phyloP scores from a whole-genome alignment of 129 eudicot species.

The Calendula officinalis region DNA sequence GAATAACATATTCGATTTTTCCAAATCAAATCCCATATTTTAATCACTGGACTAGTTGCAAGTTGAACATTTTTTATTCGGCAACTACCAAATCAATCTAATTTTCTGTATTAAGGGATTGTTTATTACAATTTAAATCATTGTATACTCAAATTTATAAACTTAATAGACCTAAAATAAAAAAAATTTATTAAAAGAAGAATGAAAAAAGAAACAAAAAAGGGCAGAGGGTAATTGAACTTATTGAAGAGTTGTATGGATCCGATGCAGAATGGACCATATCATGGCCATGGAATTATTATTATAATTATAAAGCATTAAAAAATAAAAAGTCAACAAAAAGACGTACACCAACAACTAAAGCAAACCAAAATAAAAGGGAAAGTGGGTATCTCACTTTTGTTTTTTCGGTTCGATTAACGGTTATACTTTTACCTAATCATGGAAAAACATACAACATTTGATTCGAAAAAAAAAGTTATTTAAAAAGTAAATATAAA shows the following conservation, averaged over 20 bases:
- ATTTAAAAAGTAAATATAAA: too few species aligned
- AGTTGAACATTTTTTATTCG: too few species aligned
- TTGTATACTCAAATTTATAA: too few species aligned
- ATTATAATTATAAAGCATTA: not conserved
- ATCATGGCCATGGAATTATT: not conserved
- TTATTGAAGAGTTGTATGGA: slow-evolving; percentile 8
- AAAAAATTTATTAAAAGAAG: too few species aligned
- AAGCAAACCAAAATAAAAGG: not conserved
- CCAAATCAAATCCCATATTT: too few species aligned
- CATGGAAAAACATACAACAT: not conserved
- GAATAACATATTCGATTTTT: too few species aligned
- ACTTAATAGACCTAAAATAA: too few species aligned
- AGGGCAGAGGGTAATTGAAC: not conserved
- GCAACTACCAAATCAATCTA: too few species aligned
- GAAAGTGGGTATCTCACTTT: not conserved
- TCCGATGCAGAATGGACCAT: slow-evolving; percentile 20
- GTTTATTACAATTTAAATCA: too few species aligned
- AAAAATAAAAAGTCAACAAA: slow-evolving; percentile 6
- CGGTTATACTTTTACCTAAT: not conserved
- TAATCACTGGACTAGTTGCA: too few species aligned
- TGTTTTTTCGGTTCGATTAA: slow-evolving; percentile 3
- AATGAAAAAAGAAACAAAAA: not conserved
- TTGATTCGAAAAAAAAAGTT: too few species aligned
- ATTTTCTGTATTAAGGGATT: too few species aligned
- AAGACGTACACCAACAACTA: slow-evolving; percentile 5